phyloP scores from a whole-genome alignment of 2,329 filamentous ascomycete species.

The Trichocomaceae sp. region DNA sequence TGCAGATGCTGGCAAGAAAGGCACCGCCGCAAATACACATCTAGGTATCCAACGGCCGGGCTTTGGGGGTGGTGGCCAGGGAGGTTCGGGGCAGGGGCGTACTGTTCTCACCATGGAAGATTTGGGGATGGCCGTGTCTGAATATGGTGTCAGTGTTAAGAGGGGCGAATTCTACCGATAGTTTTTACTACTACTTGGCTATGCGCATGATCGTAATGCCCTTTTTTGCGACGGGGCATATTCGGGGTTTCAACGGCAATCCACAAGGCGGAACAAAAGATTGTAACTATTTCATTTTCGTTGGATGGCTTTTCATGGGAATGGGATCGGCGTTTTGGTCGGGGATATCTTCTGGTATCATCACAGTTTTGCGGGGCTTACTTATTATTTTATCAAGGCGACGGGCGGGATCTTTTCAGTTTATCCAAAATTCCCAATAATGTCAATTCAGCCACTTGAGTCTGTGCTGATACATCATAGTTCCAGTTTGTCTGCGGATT shows the following conservation, averaged over 20 bases:
- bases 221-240: neutral
- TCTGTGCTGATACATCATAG: neutral
- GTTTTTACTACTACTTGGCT: slow-evolving; percentile 17
- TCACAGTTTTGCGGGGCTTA: neutral
- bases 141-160: slow-evolving; percentile 98
- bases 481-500: neutral
- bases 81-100: slow-evolving; percentile 72
- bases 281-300: neutral
- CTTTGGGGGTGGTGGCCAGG: slow-evolving; percentile 81
- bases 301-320: neutral
- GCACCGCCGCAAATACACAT: slow-evolving; percentile 47
- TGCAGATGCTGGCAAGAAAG: slow-evolving; percentile 39
- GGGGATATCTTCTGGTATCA: neutral
- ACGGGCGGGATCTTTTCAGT: neutral
- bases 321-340: neutral
- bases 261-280: neutral
- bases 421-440: neutral
- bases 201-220: neutral
- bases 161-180: slow-evolving; percentile 92
- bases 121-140: slow-evolving; percentile 91
- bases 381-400: neutral
- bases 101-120: slow-evolving; percentile 99
- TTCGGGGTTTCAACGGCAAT: neutral
- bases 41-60: slow-evolving; percentile 70
- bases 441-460: neutral